Evolutionary conservation across 768 basidiomycete species (phyloP), one percentile per base, ranked within the genome.

Genomic region (Phylloporus sp.): DNA sequence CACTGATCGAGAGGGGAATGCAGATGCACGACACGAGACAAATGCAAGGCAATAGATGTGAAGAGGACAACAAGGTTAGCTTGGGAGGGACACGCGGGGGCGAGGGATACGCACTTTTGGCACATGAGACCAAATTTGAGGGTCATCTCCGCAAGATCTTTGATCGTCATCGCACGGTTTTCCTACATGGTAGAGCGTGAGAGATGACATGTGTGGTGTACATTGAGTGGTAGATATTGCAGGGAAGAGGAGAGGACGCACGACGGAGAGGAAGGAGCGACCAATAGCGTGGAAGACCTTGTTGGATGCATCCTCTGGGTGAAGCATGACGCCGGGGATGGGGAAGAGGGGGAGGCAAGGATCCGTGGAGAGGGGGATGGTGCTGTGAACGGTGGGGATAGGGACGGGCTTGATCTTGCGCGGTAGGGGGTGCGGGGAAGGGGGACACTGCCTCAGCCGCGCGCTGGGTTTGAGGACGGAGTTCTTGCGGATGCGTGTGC

Each of bases 131-230:
- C 88, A 60, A 75, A 79, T 55, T 72, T 73, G 56, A 82, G 75
- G 32, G 81, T 77, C 72, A 83, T 80, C 59, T 89, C 85, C 28
- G 88, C 83, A 48, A 91, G 80, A 72, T 91, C 88, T 67, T 90
- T 91, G 72, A 90, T 85, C 36, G 88, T 90, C 83, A 89, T 86
- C 42, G 88, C 88, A 44, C 86, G 81, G 69, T 91, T 91, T 62
- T 85, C 80, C 86, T 88, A 50, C 20, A 36, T 11, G 34, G 54
- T 24, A 32, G 12, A 22, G 28, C 40, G 47, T 54, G 45, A 58
- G 52, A 49, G 45, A 57, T 34, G 47, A 18, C 53, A 58, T 46
- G 62, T 56, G 61, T 50, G 43, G 35, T 55, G 46, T 50, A 54
- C n/a, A 44, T 59, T 52, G 54, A 53, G 59, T 13, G 40, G 36